phyloP scores from a whole-genome alignment of 768 basidiomycete genomes.

The Cubamyces sp. region DNA sequence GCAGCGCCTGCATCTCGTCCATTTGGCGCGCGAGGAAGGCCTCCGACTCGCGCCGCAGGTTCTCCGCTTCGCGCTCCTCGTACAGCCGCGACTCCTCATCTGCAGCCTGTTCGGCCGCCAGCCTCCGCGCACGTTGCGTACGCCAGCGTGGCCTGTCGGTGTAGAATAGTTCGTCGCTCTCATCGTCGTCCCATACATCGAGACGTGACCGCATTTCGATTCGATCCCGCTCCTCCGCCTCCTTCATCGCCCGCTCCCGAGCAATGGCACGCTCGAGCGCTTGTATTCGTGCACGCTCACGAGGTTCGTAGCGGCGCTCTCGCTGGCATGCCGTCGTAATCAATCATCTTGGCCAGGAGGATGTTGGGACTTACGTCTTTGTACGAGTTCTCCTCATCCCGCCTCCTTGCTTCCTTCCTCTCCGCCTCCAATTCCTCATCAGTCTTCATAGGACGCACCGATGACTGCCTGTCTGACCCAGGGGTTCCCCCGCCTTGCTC shows the following conservation, averaged over 20 bases:
- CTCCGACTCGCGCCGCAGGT: slow-evolving; percentile 88
- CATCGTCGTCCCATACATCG: slow-evolving; percentile 92
- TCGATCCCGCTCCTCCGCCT: slow-evolving; percentile 80
- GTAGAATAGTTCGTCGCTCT: slow-evolving; percentile 92
- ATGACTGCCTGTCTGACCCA: slow-evolving; percentile 35
- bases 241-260: slow-evolving; percentile 69
- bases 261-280: slow-evolving; percentile 76
- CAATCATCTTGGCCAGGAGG: background rate
- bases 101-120: slow-evolving; percentile 78
- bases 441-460: slow-evolving; percentile 45
- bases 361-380: slow-evolving; percentile 68
- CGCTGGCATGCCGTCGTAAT: slow-evolving; percentile 51
- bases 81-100: slow-evolving; percentile 82
- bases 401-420: slow-evolving; percentile 69
- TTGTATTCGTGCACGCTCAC: slow-evolving; percentile 82
- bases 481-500: slow-evolving; percentile 46
- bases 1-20: slow-evolving; percentile 93
- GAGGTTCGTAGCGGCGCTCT: slow-evolving; percentile 90
- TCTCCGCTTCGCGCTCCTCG: slow-evolving; percentile 87
- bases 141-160: slow-evolving; percentile 93
- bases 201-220: slow-evolving; percentile 79
- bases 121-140: slow-evolving; percentile 65
- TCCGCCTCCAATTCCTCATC: slow-evolving; percentile 91
- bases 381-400: slow-evolving; percentile 85
- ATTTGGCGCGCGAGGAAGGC: slow-evolving; percentile 92